Conservation (phyloP, 306 rosid species). For the Castanea mollissima region DNA sequence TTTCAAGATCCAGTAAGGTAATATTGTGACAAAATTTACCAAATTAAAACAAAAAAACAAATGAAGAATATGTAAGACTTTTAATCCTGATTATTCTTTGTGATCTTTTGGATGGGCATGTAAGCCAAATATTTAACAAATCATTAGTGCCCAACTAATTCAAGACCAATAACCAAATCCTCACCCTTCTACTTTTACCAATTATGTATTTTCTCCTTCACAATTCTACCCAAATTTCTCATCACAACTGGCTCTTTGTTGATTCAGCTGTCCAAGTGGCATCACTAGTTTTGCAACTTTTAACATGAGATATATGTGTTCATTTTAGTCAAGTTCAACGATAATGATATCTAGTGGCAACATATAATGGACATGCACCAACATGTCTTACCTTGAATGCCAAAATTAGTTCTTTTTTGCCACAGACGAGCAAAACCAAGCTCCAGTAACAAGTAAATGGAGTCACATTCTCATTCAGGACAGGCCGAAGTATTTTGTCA, state of each 20-base stretch:
- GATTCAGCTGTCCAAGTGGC: background rate
- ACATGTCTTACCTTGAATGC: slow-evolving; percentile 57
- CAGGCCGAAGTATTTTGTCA: slow-evolving; percentile 69
- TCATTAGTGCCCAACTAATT: background rate
- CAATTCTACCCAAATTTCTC: background rate
- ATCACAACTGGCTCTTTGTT: too few relatives aligned
- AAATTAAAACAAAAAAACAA: too few relatives aligned
- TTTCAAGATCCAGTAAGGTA: slow-evolving; percentile 1
- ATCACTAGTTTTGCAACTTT: background rate
- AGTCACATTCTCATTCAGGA: slow-evolving; percentile 70
- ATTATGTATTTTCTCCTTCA: background rate
- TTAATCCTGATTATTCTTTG: background rate
- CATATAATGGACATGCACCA: background rate
- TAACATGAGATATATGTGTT: background rate
- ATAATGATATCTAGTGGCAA: background rate
- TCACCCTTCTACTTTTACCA: background rate
- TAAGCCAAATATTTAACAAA: background rate
- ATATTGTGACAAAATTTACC: background rate
- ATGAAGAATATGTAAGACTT: background rate
- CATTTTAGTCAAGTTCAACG: slow-evolving; percentile 4
- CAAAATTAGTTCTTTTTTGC: slow-evolving; percentile 55
- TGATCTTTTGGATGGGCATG: background rate
- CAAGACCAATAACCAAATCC: background rate
- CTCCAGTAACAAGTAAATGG: slow-evolving; percentile 91
- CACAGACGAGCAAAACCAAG: slow-evolving; percentile 54